These are phyloP conservation scores for Candida smagusa DNA, from an alignment of 1,139 yeast genomes.

Conservation along the genomic window DNA sequence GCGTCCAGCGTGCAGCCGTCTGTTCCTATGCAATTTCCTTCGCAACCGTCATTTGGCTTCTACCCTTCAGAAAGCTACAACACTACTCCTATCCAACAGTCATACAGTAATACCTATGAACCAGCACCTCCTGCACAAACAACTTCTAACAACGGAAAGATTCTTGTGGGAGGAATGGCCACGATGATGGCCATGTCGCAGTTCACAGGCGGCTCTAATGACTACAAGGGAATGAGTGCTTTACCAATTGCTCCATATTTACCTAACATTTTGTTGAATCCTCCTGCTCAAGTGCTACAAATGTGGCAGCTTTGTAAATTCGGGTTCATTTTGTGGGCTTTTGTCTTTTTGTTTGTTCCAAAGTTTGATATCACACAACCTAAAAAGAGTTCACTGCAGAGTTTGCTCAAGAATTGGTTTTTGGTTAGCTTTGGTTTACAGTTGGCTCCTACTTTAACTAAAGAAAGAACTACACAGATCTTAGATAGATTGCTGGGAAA, in stretches of 20 bases:
- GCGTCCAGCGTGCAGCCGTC: not conserved
- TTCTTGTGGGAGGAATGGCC: slow-evolving; percentile 55
- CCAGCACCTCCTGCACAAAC: slow-evolving; percentile 8
- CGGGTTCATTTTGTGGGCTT: slow-evolving; percentile 24
- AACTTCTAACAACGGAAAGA: slow-evolving; percentile 23
- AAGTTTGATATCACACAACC: slow-evolving; percentile 8
- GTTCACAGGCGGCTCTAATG: slow-evolving; percentile 29
- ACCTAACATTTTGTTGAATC: slow-evolving; percentile 23
- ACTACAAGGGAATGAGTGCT: slow-evolving; percentile 39
- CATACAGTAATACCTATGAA: slow-evolving; percentile 10
- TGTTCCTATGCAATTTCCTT: not conserved
- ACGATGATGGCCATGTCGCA: slow-evolving; percentile 49
- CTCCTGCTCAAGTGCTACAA: slow-evolving; percentile 24
- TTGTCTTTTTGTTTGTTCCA: slow-evolving; percentile 26
- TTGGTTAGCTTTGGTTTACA: slow-evolving; percentile 29
- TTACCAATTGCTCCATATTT: slow-evolving; percentile 26
- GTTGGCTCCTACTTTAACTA: slow-evolving; percentile 23
- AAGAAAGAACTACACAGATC: slow-evolving; percentile 17
- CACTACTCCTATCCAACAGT: slow-evolving; percentile 20
- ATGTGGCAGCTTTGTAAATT: slow-evolving; percentile 27
- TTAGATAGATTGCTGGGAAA: slow-evolving; percentile 22
- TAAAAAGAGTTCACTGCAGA: not conserved
- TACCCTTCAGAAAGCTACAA: slow-evolving; percentile 21
- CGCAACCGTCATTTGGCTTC: slow-evolving; percentile 17
- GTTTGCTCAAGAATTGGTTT: slow-evolving; percentile 19